Conservation (phyloP, 768 basidiomycete genomes). For the Termitomyces bulborhizus region DNA sequence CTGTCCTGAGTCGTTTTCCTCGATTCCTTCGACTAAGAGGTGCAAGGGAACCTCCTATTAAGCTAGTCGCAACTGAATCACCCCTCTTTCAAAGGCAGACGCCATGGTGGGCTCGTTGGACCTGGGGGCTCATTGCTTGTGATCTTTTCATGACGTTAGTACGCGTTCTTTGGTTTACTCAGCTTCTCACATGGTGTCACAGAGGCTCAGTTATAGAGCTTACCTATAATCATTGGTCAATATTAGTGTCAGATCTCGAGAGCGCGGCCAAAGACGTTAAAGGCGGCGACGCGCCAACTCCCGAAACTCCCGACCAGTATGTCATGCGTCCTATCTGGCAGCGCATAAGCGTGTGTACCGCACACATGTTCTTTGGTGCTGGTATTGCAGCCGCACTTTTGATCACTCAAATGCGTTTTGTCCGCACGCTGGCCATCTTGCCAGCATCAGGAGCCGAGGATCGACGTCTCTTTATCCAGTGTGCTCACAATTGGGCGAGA, state of each 20-base stretch:
- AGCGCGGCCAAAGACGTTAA: slow-evolving; percentile 13
- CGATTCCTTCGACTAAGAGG: slow-evolving; percentile 9
- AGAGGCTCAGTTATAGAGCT: slow-evolving; percentile 27
- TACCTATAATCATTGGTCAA: slow-evolving; percentile 28
- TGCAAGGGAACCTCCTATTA: neutral
- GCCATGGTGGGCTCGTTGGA: slow-evolving; percentile 27
- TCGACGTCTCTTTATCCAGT: slow-evolving; percentile 24
- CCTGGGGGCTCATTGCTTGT: slow-evolving; percentile 22
- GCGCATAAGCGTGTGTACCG: slow-evolving; percentile 22
- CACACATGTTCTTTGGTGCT: slow-evolving; percentile 24
- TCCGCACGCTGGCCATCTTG: slow-evolving; percentile 23
- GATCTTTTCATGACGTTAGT: slow-evolving; percentile 27
- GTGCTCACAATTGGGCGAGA: slow-evolving; percentile 22
- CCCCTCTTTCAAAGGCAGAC: slow-evolving; percentile 23
- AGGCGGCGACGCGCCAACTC: slow-evolving; percentile 5
- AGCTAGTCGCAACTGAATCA: slow-evolving; percentile 8
- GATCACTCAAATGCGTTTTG: slow-evolving; percentile 24
- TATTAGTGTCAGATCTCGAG: slow-evolving; percentile 18
- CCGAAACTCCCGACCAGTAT: slow-evolving; percentile 15
- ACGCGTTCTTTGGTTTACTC: neutral
- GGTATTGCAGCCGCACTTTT: slow-evolving; percentile 24
- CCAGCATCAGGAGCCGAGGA: slow-evolving; percentile 15
- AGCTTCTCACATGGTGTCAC: neutral
- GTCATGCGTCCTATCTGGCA: slow-evolving; percentile 28
- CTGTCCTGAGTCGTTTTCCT: slow-evolving; percentile 8